Evolutionary conservation across 2,329 filamentous ascomycete genomes (phyloP), one percentile per base, ranked within the genome.

Genomic region (Pseudogymnoascus sp.): DNA sequence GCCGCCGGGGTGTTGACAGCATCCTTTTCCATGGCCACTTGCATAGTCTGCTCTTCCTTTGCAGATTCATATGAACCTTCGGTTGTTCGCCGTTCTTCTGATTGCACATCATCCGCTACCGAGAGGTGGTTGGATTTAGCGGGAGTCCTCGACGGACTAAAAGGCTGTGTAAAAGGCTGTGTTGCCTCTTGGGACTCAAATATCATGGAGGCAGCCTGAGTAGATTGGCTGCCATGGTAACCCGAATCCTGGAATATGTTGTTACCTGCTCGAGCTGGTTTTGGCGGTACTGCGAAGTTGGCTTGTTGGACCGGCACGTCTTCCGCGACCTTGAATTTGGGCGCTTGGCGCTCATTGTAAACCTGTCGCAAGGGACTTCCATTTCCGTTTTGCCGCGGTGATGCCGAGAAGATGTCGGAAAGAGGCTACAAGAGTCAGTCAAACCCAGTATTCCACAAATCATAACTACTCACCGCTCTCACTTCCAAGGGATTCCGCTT

Each of bases 181-280:
- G 47, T 53, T 53, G 47, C 47, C 11, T 53, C 47, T 33, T 53
- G 47, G 33, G 47, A 33, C 47, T 53, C 47, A 11, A 53, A 53
- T 9, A 53, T n/a, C 47, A 53, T 53, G 22, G 57, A 58, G n/a
- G 37, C 14, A 58, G 57, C 60, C 39, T 60, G 57, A 15, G 57
- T 62, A 28, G 67, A 58, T 66, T 86, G 84, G 67, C 85, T 88
- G 53, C 86, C 87, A 74, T 89, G 84, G 68, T 90, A 90, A 28
- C 88, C 87, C 35, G 88, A 90, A 67, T 90, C 87, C 69, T 18
- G 76, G 69, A 58, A 58, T n/a, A 71, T 63, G n/a, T 69, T 65
- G 37, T 71, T 69, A 11, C 59, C 65, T 35, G 64, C 65, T 12
- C 64, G 66, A 39, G 60, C 59, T 20, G 63, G 57, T 11, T 67